These are phyloP conservation scores for Pseudogymnoascus sp. DNA, from an alignment of 2,329 filamentous ascomycete genomes.

Conservation along the genomic window DNA sequence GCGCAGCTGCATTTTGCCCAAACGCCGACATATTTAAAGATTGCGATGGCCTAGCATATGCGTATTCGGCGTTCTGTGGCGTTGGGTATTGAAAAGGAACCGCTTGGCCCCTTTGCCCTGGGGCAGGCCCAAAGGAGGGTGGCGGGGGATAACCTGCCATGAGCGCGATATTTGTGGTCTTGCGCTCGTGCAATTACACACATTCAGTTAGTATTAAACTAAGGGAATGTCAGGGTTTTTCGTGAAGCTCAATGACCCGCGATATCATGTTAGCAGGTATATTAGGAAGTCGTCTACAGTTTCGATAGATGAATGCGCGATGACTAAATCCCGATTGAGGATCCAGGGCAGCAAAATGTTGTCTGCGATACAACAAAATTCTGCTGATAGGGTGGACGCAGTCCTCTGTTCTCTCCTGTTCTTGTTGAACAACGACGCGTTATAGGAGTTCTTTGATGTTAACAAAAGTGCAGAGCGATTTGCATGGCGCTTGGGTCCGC, in stretches of 20 bases:
- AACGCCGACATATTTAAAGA: conserved; percentile 22
- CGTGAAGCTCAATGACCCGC: conserved; percentile 1
- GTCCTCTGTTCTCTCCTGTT: not conserved
- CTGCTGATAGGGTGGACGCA: not conserved
- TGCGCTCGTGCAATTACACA: not conserved
- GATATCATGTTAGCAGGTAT: conserved; percentile 3
- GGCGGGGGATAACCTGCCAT: conserved; percentile 43
- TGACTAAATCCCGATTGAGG: not conserved
- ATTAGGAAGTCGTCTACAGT: not conserved
- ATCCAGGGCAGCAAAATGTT: not conserved
- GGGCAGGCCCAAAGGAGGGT: conserved; percentile 34
- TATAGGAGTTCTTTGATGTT: not conserved
- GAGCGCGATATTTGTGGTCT: conserved; percentile 14
- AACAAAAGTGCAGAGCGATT: not conserved
- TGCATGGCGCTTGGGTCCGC: not conserved
- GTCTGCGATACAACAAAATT: not conserved
- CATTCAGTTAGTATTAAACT: conserved; percentile 1
- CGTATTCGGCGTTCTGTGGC: conserved; percentile 1
- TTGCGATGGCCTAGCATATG: conserved; percentile 21
- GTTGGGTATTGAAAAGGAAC: not conserved
- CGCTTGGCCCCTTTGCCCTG: not conserved
- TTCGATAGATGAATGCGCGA: not conserved
- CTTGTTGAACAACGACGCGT: not conserved
- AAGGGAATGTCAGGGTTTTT: not conserved
- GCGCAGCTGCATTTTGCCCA: conserved; percentile 20